phyloP scores from a whole-genome alignment of 352 stramenopile species.

The Globisporangium solare region DNA sequence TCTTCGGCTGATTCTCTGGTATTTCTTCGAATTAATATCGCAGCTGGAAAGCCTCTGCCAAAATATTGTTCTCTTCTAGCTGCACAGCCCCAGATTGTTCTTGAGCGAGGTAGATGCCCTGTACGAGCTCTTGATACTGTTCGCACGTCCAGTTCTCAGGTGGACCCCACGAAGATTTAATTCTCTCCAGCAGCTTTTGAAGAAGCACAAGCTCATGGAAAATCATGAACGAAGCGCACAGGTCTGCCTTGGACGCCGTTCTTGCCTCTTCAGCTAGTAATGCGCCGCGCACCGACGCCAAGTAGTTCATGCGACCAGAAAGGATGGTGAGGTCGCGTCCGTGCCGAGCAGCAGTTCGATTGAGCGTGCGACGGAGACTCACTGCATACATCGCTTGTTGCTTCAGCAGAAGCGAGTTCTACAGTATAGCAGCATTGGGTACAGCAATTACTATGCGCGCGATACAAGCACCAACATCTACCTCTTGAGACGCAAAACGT shows the following conservation, averaged over 20 bases:
- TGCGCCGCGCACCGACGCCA: slow-evolving; percentile 4
- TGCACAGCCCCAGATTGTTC: slow-evolving; percentile 33
- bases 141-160: slow-evolving; percentile 41
- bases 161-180: slow-evolving; percentile 37
- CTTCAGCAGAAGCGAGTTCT: slow-evolving; percentile 17
- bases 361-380: slow-evolving; percentile 16
- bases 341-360: slow-evolving; percentile 19
- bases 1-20: slow-evolving; percentile 44
- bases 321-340: slow-evolving; percentile 26
- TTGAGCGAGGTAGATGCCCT: slow-evolving; percentile 50
- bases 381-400: slow-evolving; percentile 17
- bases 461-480: too few species aligned
- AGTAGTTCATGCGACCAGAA: slow-evolving; percentile 9
- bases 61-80: slow-evolving; percentile 28
- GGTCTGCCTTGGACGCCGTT: slow-evolving; percentile 20
- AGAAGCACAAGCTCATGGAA: slow-evolving; percentile 66
- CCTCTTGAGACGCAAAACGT: background rate
- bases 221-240: slow-evolving; percentile 63
- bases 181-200: slow-evolving; percentile 45
- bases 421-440: background rate
- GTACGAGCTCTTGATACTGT: slow-evolving; percentile 61
- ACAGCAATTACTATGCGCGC: too few species aligned
- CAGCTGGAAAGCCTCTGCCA: slow-evolving; percentile 44
- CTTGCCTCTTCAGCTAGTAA: slow-evolving; percentile 13
- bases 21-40: slow-evolving; percentile 72